These are phyloP conservation scores for Talaromyces islandicus DNA, from an alignment of 2,329 filamentous ascomycete species.

Conservation along the genomic window DNA sequence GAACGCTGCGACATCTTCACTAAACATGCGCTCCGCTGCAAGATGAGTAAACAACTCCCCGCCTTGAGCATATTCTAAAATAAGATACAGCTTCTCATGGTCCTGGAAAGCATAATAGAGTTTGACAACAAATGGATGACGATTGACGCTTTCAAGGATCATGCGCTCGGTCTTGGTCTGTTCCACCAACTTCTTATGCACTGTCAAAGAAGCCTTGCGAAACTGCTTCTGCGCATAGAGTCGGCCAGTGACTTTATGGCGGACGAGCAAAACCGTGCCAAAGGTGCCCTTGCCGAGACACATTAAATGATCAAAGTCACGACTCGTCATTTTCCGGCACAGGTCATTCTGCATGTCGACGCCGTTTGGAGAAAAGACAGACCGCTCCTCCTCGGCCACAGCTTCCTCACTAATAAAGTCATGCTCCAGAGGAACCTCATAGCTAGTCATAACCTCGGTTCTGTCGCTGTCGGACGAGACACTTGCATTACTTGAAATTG, in stretches of 20 bases:
- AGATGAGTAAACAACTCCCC: conserved; percentile 97
- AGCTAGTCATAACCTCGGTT: conserved; percentile 70
- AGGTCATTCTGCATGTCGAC: conserved; percentile 48
- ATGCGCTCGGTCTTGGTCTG: conserved; percentile 95
- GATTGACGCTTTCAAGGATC: conserved; percentile 91
- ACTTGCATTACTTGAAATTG: conserved; percentile 52
- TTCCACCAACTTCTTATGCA: conserved; percentile 92
- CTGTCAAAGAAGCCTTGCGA: conserved; percentile 89
- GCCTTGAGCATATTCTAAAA: conserved; percentile 94
- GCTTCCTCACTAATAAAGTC: conserved; percentile 70
- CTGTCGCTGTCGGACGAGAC: conserved; percentile 57
- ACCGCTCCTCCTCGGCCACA: conserved; percentile 24
- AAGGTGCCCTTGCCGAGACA: conserved; percentile 96
- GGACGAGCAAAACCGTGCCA: conserved; percentile 89
- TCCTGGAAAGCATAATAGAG: conserved; percentile 98
- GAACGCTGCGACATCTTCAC: conserved; percentile 81
- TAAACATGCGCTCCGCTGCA: conserved; percentile 89
- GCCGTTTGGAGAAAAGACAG: conserved; percentile 48
- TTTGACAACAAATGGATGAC: conserved; percentile 96
- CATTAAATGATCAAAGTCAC: conserved; percentile 83
- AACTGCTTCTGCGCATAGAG: conserved; percentile 98
- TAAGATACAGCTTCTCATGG: conserved; percentile 93
- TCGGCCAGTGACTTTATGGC: conserved; percentile 77
- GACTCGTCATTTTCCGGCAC: conserved; percentile 78
- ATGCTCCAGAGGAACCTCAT: conserved; percentile 76